A percentile compares a stretch with the other conserved stretches of the same genome.
These are phyloP conservation scores for Citrullus mucosospermus DNA, from an alignment of 306 rosid genomes.

Conservation along the genomic window DNA sequence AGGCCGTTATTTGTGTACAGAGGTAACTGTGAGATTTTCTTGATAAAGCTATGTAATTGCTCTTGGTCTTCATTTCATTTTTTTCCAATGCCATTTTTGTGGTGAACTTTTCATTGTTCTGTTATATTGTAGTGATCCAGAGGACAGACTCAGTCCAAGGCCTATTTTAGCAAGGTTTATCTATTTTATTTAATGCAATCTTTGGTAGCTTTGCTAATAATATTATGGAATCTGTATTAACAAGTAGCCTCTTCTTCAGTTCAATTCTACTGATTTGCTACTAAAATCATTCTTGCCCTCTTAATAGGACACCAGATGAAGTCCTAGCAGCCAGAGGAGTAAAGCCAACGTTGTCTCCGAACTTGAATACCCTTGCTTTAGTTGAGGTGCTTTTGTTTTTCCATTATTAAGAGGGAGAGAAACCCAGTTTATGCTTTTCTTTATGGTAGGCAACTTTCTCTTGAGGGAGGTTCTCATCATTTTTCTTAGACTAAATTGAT, in stretches of 20 bases:
- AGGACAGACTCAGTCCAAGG: slow-evolving; percentile 74
- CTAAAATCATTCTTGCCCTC: not conserved
- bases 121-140: slow-evolving; percentile 59
- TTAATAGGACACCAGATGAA: slow-evolving; percentile 82
- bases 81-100: not conserved
- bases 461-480: not conserved
- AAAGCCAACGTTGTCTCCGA: slow-evolving; percentile 90
- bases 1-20: slow-evolving; percentile 92
- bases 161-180: slow-evolving; percentile 89
- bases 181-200: slow-evolving; percentile 9
- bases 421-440: not conserved
- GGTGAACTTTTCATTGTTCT: slow-evolving; percentile 1
- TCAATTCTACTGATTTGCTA: not conserved
- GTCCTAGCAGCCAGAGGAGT: slow-evolving; percentile 96
- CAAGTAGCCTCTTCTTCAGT: not conserved
- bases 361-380: slow-evolving; percentile 85
- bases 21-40: slow-evolving; percentile 33
- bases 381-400: slow-evolving; percentile 59
- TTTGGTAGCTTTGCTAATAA: not conserved
- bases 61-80: not conserved
- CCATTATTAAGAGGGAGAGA: slow-evolving; percentile 7
- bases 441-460: not conserved
- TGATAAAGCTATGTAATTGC: not conserved
- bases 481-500: not conserved
- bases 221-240: not conserved